A percentile compares a stretch with the other conserved stretches of the same genome.
Evolutionary conservation across 2,329 filamentous ascomycete species (phyloP).

Genomic region (Fusarium goolgardi): DNA sequence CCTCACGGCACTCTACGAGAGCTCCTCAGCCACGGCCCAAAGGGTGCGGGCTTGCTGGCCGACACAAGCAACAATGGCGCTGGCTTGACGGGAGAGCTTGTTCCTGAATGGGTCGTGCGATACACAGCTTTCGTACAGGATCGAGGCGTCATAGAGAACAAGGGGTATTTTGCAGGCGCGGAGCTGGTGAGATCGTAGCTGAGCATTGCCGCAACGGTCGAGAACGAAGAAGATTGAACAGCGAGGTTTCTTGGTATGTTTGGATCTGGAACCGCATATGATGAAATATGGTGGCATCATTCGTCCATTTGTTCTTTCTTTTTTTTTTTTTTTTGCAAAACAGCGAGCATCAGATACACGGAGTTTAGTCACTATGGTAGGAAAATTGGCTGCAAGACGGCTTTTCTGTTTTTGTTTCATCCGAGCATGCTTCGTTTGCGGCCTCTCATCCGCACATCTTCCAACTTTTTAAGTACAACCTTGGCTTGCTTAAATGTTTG

Average conservation of each 20-base stretch:
- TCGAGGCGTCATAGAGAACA: constrained; percentile 95
- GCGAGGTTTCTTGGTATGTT: constrained; percentile 24
- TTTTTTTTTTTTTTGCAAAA: constrained; percentile 37
- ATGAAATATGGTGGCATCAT: constrained; percentile 32
- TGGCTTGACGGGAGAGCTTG: constrained; percentile 80
- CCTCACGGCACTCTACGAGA: constrained; percentile 87
- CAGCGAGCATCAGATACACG: constrained; percentile 52
- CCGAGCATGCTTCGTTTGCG: constrained; percentile 98
- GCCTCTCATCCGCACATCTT: constrained; percentile 93
- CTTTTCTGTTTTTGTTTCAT: constrained; percentile 55
- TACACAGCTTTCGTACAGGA: constrained; percentile 96
- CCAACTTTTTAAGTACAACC: constrained; percentile 81
- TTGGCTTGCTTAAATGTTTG: constrained; percentile 79
- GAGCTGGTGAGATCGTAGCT: constrained; percentile 65
- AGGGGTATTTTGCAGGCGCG: constrained; percentile 94
- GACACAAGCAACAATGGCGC: constrained; percentile 61
- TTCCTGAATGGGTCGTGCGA: constrained; percentile 94
- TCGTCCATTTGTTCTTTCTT: constrained; percentile 37
- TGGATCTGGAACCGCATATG: constrained; percentile 28
- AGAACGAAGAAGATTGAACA: constrained; percentile 4
- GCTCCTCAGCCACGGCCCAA: constrained; percentile 77
- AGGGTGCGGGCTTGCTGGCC: constrained; percentile 81
- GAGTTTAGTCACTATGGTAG: constrained; percentile 45
- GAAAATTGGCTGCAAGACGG: constrained; percentile 45
- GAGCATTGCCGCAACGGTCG: neutral